Conservation (phyloP, 768 basidiomycete genomes). For the Leucocoprinus sp. region DNA sequence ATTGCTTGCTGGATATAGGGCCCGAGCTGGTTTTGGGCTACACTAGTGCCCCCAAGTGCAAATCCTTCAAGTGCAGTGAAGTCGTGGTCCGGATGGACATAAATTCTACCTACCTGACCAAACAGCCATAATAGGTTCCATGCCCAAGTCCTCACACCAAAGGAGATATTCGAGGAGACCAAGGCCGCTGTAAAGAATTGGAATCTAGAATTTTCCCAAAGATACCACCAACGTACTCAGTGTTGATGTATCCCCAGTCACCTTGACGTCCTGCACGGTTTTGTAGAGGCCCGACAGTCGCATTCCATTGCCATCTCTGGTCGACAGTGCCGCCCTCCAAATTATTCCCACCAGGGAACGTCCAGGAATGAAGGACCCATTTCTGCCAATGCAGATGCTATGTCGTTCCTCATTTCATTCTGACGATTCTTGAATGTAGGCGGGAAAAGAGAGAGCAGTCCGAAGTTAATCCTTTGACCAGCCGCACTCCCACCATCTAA, state of each 20-base stretch:
- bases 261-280: slow-evolving; percentile 47
- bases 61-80: too few relatives aligned
- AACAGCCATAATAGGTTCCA: slow-evolving; percentile 59
- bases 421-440: slow-evolving; percentile 53
- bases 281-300: slow-evolving; percentile 46
- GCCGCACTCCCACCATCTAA: slow-evolving; percentile 33
- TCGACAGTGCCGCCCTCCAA: slow-evolving; percentile 50
- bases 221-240: slow-evolving; percentile 33
- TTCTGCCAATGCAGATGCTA: slow-evolving; percentile 49
- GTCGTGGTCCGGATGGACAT: too few relatives aligned
- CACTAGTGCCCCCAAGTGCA: slow-evolving; percentile 37
- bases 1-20: slow-evolving; percentile 51
- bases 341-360: slow-evolving; percentile 65
- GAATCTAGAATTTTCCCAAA: neutral
- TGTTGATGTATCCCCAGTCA: slow-evolving; percentile 55
- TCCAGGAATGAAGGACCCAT: slow-evolving; percentile 55
- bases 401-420: slow-evolving; percentile 56
- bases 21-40: slow-evolving; percentile 34
- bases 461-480: slow-evolving; percentile 44
- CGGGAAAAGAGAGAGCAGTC: slow-evolving; percentile 58
- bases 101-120: slow-evolving; percentile 42
- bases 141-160: slow-evolving; percentile 51
- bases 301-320: slow-evolving; percentile 60
- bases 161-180: slow-evolving; percentile 50
- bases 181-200: slow-evolving; percentile 31